Evolutionary conservation across 768 basidiomycete species (phyloP).

Genomic region (Suillus plorans): DNA sequence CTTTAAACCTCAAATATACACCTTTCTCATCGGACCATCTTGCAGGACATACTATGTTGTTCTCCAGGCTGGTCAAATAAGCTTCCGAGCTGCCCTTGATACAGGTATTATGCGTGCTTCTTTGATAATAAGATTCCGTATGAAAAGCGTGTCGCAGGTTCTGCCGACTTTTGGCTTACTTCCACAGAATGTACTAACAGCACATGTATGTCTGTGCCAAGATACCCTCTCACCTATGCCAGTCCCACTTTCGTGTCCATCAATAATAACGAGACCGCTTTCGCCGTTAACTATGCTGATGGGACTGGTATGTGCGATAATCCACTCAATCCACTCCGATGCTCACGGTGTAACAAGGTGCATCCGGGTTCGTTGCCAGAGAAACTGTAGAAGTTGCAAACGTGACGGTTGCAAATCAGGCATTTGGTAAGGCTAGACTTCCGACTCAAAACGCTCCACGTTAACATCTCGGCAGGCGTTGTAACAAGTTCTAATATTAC

Average conservation of each 20-base stretch:
- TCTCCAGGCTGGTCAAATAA: constrained; percentile 59
- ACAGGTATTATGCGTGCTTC: constrained; percentile 54
- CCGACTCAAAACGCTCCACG: not conserved
- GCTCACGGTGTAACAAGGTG: constrained; percentile 40
- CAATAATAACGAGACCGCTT: constrained; percentile 59
- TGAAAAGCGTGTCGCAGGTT: not conserved
- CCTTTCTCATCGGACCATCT: constrained; percentile 5
- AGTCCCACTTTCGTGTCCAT: constrained; percentile 66
- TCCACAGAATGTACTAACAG: constrained; percentile 59
- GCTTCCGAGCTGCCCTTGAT: constrained; percentile 69
- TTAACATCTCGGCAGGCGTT: constrained; percentile 43
- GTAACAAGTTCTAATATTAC: constrained; percentile 63
- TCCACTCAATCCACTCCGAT: not conserved
- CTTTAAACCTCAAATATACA: not conserved
- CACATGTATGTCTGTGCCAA: constrained; percentile 60
- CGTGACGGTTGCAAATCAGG: constrained; percentile 58
- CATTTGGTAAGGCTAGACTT: constrained; percentile 54
- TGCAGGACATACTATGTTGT: constrained; percentile 63
- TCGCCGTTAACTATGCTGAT: constrained; percentile 65
- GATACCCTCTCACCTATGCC: constrained; percentile 65
- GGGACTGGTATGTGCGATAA: constrained; percentile 53
- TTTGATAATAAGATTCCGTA: constrained; percentile 3
- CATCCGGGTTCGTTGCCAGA: constrained; percentile 67
- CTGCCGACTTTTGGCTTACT: constrained; percentile 65
- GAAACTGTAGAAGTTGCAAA: constrained; percentile 64